These are phyloP conservation scores for Spiromastix sp. DNA, from an alignment of 2,329 filamentous ascomycete species.

Conservation along the genomic window DNA sequence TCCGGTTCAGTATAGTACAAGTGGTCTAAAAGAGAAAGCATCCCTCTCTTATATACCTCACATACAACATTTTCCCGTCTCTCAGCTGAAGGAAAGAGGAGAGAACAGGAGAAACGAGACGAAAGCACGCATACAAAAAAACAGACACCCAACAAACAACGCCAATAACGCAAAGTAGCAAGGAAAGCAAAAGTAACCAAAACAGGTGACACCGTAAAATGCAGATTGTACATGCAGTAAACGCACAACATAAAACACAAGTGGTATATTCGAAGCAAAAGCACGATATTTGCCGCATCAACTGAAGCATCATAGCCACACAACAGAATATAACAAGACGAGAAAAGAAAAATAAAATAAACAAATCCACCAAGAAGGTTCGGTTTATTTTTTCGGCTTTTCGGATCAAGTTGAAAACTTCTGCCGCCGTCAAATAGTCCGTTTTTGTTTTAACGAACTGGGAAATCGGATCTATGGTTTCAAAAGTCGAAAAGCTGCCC, in stretches of 20 bases:
- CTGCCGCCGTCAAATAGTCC: conserved; percentile 1
- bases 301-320: too few relatives aligned
- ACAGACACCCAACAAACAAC: background rate
- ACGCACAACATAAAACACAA: conserved; percentile 3
- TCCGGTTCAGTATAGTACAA: background rate
- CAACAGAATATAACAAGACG: too few relatives aligned
- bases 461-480: conserved; percentile 4
- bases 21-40: background rate
- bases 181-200: conserved; percentile 1
- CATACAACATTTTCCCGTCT: background rate
- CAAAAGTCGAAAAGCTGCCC: too few relatives aligned
- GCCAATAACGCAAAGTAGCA: background rate
- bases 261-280: conserved; percentile 3
- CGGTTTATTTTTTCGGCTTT: background rate
- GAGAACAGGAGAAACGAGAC: background rate
- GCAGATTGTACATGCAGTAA: conserved; percentile 6
- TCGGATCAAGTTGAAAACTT: background rate
- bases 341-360: background rate
- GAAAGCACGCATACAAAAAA: too few relatives aligned
- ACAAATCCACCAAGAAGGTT: background rate
- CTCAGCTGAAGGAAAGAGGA: background rate
- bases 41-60: background rate
- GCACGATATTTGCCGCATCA: conserved; percentile 3
- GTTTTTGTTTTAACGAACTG: conserved; percentile 4
- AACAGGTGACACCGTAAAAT: conserved; percentile 3